Conservation (phyloP, 2,329 filamentous ascomycete species). For the Drechslera avenae region DNA sequence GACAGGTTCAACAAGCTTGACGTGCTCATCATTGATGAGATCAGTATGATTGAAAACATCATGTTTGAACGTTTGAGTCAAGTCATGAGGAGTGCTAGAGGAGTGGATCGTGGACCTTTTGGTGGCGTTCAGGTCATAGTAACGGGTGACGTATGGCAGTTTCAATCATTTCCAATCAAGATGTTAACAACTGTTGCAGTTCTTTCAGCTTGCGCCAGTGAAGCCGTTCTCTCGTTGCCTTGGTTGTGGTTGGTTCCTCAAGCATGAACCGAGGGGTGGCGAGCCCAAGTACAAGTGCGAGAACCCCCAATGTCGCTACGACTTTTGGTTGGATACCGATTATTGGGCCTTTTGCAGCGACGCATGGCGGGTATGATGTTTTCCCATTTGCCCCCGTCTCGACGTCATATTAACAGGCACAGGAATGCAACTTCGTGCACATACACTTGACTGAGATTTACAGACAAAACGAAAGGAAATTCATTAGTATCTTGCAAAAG, state of each 20-base stretch:
- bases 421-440: conserved; percentile 58
- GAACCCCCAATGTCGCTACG: conserved; percentile 33
- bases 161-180: conserved; percentile 29
- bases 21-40: conserved; percentile 68
- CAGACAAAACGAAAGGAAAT: conserved; percentile 60
- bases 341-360: conserved; percentile 66
- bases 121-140: conserved; percentile 62
- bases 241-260: conserved; percentile 51
- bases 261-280: conserved; percentile 12
- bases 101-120: conserved; percentile 35
- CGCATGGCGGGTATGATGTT: conserved; percentile 54
- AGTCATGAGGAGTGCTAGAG: conserved; percentile 51
- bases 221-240: conserved; percentile 62
- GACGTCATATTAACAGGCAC: conserved; percentile 3
- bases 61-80: conserved; percentile 58
- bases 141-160: conserved; percentile 56
- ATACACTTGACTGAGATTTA: conserved; percentile 62
- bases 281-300: conserved; percentile 22
- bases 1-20: conserved; percentile 54
- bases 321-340: conserved; percentile 53
- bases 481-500: conserved; percentile 62
- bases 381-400: too few relatives aligned
- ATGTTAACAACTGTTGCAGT: conserved; percentile 21
- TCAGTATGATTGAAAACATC: conserved; percentile 67
- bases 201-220: conserved; percentile 59